phyloP scores from a whole-genome alignment of 2,329 filamentous ascomycete species.

The Xylariaceae sp. region DNA sequence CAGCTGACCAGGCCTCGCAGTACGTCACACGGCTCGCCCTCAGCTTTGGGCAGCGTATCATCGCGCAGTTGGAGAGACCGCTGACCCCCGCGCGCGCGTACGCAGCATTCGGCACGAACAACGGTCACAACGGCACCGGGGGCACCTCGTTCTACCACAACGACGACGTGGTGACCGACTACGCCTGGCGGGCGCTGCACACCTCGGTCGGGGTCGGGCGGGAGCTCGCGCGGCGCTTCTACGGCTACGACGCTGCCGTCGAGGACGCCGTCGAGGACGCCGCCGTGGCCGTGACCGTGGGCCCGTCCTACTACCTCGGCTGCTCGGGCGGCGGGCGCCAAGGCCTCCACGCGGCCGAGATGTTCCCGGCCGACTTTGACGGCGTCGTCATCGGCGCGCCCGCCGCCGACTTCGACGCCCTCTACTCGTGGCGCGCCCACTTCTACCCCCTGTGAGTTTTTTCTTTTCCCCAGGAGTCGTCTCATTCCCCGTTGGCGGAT shows the following conservation, averaged over 20 bases:
- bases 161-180: constrained; percentile 30
- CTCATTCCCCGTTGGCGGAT: too few relatives aligned
- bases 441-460: constrained; percentile 32
- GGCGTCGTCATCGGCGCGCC: constrained; percentile 45
- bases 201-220: constrained; percentile 42
- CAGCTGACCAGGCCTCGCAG: too few relatives aligned
- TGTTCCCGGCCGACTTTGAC: constrained; percentile 49
- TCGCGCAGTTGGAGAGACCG: background rate
- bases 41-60: background rate
- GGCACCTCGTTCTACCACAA: constrained; percentile 27
- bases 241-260: too few relatives aligned
- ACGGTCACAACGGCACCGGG: constrained; percentile 38
- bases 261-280: too few relatives aligned
- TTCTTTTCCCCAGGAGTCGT: too few relatives aligned
- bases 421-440: constrained; percentile 33
- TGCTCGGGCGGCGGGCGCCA: constrained; percentile 55
- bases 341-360: constrained; percentile 45
- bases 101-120: constrained; percentile 36
- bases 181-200: constrained; percentile 31
- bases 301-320: constrained; percentile 47
- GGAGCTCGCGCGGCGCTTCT: constrained; percentile 38
- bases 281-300: constrained; percentile 13
- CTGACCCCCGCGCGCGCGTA: background rate
- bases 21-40: too few relatives aligned
- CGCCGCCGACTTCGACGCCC: constrained; percentile 30